Base-by-base conservation (phyloP, 108 stramenopile genomes). In the Skeletonema menzelii region DNA sequence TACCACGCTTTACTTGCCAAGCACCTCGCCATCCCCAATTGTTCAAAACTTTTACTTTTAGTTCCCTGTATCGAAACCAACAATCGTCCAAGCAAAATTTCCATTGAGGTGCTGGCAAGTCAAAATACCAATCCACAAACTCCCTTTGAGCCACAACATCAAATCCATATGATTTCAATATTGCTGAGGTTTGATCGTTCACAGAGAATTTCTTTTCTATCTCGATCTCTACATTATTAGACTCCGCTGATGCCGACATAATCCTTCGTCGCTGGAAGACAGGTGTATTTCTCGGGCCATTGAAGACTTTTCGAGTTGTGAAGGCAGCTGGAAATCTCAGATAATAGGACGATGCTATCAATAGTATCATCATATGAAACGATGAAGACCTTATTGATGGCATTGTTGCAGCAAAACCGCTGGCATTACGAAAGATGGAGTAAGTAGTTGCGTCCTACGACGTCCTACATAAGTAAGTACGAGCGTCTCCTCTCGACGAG, bases 71-170 rank as follows among this genome's bases (percentile, higher is more conserved):
- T 7, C 80, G 56, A 31, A 82, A 44, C 80, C 80, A 82, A 53
- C 44, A 37, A 58, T 82, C 70, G 20, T 67, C 58, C n/a, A 67
- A 27, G 17, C 76, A 53, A 67, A 77, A 67, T 53, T 77, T 38
- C 71, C 80, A 81, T 13, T 47, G 59, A 4, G 75, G 80, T 49
- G 34, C 68, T 2, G 79, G 67, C 31, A 80, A 44, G 61, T 80
- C 79, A 58, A 76, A 80, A 61, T 80, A 80, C 73, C 74, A 77
- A 53, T 77, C 80, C 8, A 77, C 76, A 56, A 82, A 62, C 65
- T 73, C 68, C 19, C 35, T 49, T 27, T 62, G 69, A 35, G n/a
- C n/a, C n/a, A 56, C 55, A n/a, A 67, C 59, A n/a, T 65, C 55
- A 22, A 77, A 75, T 27, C 71, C 76, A 32, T 75, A 53, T 10